Evolutionary conservation across 2,329 filamentous ascomycete species (phyloP).

Genomic region (Byssothecium circinans): DNA sequence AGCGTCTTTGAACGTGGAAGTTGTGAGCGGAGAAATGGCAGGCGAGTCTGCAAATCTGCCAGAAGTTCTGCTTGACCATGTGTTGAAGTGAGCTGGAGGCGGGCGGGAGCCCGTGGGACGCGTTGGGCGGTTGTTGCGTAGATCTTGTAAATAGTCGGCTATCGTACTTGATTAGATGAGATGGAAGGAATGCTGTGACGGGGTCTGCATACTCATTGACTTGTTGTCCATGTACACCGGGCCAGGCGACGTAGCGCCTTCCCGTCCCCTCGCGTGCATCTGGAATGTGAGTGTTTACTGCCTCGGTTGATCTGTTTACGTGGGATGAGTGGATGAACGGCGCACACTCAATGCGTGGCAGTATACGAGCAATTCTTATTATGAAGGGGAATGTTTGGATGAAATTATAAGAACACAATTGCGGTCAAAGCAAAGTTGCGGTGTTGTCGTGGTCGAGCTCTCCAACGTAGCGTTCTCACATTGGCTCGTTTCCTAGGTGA

Average conservation of each 20-base stretch:
- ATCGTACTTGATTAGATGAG: slow-evolving; percentile 25
- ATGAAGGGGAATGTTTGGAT: background rate
- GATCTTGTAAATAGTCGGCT: slow-evolving; percentile 71
- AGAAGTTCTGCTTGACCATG: slow-evolving; percentile 34
- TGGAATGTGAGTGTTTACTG: slow-evolving; percentile 24
- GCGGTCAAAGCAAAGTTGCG: slow-evolving; percentile 21
- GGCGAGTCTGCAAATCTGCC: slow-evolving; percentile 29
- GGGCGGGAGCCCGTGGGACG: slow-evolving; percentile 73
- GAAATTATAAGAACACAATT: background rate
- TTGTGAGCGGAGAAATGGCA: slow-evolving; percentile 23
- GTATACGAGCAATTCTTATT: background rate
- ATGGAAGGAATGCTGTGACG: slow-evolving; percentile 5
- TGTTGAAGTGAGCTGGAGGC: slow-evolving; percentile 55
- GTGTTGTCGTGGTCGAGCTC: slow-evolving; percentile 33
- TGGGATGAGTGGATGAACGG: background rate
- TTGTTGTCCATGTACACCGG: slow-evolving; percentile 41
- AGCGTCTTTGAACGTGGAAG: slow-evolving; percentile 29
- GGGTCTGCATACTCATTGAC: slow-evolving; percentile 42
- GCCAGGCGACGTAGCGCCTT: slow-evolving; percentile 39
- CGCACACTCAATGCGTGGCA: background rate
- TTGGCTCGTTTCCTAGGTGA: slow-evolving; percentile 28
- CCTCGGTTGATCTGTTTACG: slow-evolving; percentile 10
- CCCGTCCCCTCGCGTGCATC: slow-evolving; percentile 42
- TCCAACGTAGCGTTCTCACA: slow-evolving; percentile 25
- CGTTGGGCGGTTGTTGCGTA: slow-evolving; percentile 67